Conservation (phyloP, 2,329 filamentous ascomycete species). For the Penicillium thymicola region DNA sequence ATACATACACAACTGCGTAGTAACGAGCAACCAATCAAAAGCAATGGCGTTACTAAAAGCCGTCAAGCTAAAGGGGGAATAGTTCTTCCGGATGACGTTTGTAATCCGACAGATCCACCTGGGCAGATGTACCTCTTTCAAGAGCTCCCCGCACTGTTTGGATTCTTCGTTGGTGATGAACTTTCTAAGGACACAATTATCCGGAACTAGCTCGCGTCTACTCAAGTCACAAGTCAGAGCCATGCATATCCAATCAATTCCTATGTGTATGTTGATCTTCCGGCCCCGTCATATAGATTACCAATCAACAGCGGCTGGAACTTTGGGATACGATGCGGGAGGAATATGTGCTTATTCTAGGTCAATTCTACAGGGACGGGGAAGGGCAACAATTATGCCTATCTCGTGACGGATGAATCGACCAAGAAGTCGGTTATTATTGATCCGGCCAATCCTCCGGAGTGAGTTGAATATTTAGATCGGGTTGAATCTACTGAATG, state of each 20-base stretch:
- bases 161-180: slow-evolving; percentile 26
- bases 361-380: slow-evolving; percentile 29
- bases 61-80: background rate
- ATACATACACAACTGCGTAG: background rate
- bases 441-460: slow-evolving; percentile 50
- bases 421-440: slow-evolving; percentile 52
- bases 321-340: background rate
- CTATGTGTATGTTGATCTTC: slow-evolving; percentile 47
- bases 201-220: slow-evolving; percentile 9
- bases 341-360: slow-evolving; percentile 1
- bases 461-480: slow-evolving; percentile 36
- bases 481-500: background rate
- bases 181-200: slow-evolving; percentile 25
- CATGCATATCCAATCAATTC: slow-evolving; percentile 54
- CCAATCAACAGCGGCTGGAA: background rate
- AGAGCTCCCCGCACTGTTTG: slow-evolving; percentile 16
- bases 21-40: slow-evolving; percentile 6
- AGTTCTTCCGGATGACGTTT: slow-evolving; percentile 18
- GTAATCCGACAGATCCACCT: slow-evolving; percentile 11
- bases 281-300: background rate
- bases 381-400: slow-evolving; percentile 52
- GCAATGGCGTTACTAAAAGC: slow-evolving; percentile 10
- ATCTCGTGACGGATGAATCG: slow-evolving; percentile 49
- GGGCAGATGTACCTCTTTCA: background rate
- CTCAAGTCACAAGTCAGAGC: slow-evolving; percentile 22